A percentile compares a stretch with the other conserved stretches of the same genome.
Evolutionary conservation across 768 basidiomycete genomes (phyloP).

Genomic region (Macrolepiota dolichaula): DNA sequence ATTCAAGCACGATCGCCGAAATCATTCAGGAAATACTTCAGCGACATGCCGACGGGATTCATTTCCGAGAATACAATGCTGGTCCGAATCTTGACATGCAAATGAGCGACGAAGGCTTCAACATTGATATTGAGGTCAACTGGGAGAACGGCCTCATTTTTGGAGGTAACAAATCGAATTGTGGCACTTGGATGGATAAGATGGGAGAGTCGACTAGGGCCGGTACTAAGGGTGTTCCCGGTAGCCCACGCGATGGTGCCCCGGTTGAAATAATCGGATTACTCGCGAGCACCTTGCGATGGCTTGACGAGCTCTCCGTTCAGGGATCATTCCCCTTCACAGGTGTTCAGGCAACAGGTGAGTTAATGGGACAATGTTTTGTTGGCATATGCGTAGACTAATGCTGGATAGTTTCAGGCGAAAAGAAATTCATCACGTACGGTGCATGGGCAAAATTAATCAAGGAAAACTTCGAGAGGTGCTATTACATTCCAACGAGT

Average conservation of each 20-base stretch:
- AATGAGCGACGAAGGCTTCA: constrained; percentile 90
- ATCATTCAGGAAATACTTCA: constrained; percentile 96
- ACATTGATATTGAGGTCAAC: constrained; percentile 92
- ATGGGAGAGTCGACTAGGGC: constrained; percentile 94
- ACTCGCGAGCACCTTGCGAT: constrained; percentile 87
- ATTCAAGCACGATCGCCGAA: constrained; percentile 85
- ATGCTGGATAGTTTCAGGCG: constrained; percentile 63
- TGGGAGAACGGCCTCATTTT: constrained; percentile 90
- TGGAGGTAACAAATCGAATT: constrained; percentile 84
- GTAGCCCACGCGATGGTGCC: constrained; percentile 93
- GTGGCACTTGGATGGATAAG: constrained; percentile 98
- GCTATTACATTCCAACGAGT: constrained; percentile 52
- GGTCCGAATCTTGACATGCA: constrained; percentile 97
- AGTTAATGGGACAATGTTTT: constrained; percentile 25
- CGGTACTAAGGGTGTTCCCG: constrained; percentile 93
- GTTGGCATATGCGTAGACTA: neutral
- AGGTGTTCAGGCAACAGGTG: constrained; percentile 80
- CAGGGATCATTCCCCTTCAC: constrained; percentile 82
- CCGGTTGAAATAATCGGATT: constrained; percentile 95
- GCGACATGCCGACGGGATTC: constrained; percentile 88
- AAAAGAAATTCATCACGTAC: constrained; percentile 73
- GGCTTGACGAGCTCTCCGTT: constrained; percentile 70
- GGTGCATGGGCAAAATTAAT: constrained; percentile 87
- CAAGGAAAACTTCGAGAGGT: constrained; percentile 83
- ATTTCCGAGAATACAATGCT: constrained; percentile 94